Percentiles rank a stretch among this genome's conserved stretches.
phyloP scores from a whole-genome alignment of 139 green algal genomes.

The Coelastrella sp. region DNA sequence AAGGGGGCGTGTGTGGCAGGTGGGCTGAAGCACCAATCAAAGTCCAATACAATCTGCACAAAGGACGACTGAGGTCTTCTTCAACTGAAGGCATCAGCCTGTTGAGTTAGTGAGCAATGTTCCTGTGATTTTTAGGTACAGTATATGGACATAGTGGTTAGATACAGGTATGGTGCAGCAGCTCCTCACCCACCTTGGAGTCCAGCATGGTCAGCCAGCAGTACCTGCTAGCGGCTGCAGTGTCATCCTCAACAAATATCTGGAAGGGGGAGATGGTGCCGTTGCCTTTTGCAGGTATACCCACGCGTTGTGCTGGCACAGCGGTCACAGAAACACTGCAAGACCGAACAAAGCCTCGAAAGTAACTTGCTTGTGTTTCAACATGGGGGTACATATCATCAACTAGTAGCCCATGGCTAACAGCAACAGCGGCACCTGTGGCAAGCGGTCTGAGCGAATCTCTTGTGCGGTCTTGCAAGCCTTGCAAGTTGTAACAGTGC shows the following conservation, averaged over 20 bases:
- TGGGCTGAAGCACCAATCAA: not conserved
- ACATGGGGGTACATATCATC: no score
- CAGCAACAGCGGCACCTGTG: no score
- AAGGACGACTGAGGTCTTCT: not conserved
- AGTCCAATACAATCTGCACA: not conserved
- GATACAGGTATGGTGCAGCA: not conserved
- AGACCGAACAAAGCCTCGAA: no score
- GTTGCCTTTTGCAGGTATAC: conserved; percentile 55
- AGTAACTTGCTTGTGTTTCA: no score
- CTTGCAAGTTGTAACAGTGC: no score
- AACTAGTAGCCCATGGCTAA: no score
- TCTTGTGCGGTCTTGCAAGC: no score
- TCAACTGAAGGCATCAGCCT: not conserved
- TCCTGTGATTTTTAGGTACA: not conserved
- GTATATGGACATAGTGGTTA: not conserved
- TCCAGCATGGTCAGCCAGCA: conserved; percentile 66
- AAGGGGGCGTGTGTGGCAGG: no score
- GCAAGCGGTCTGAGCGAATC: no score
- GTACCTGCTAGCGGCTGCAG: conserved; percentile 22
- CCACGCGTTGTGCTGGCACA: conserved; percentile 60
- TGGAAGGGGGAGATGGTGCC: conserved; percentile 37
- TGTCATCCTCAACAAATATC: conserved; percentile 62
- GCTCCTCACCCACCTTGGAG: conserved; percentile 38
- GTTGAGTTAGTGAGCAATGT: no score
- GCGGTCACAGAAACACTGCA: conserved; percentile 51